Base-by-base conservation (phyloP, 345 rosid genomes). In the Leavenworthia alabamica region DNA sequence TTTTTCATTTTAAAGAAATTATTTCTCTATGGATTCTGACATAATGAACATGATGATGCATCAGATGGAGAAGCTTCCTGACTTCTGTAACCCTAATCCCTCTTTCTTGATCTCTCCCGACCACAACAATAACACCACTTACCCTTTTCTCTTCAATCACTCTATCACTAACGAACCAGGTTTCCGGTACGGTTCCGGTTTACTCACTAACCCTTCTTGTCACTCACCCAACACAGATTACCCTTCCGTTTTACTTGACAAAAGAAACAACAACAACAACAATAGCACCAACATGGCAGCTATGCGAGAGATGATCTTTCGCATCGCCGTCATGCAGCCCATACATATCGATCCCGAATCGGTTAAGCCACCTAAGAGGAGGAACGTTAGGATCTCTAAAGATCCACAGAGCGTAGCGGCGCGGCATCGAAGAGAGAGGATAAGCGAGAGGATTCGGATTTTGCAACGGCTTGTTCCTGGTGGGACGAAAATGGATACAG, bases 321-420 rank as follows among this genome's bases (percentile, higher is more conserved):
- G 82, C 5, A 78, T 91, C 9, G 96, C 98, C 2, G 93, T 86
- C 24, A 91, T 91, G 90, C 96, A 86, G 44, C 96, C 96, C 3
- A 75, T 88, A 42, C 89, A 88, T 50, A 78, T 76, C 17, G 98
- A 91, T 75, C 98, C 95, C 0, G 93, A 88, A 66, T 78, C 98
- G 0, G 57, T 91, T 1, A 91, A 84, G 78, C 92, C 93, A 12
- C 98, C 96, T 0, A 88, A 82, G 62, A 80, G 98, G 62, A 74
- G 87, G 71, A 91, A 88, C 69, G 93, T 91, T 22, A 83, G 78
- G 79, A 91, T 88, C 73, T 91, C 96, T 0, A 91, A 91, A 77
- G 98, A 91, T 66, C 98, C 98, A 2, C 93, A 88, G 57, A 91
- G 98, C 62, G 89, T 91, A 37, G 98, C 95, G 2, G 96, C 98